These are phyloP conservation scores for Odontarrhena argentea DNA, from an alignment of 345 rosid genomes.

Conservation along the genomic window DNA sequence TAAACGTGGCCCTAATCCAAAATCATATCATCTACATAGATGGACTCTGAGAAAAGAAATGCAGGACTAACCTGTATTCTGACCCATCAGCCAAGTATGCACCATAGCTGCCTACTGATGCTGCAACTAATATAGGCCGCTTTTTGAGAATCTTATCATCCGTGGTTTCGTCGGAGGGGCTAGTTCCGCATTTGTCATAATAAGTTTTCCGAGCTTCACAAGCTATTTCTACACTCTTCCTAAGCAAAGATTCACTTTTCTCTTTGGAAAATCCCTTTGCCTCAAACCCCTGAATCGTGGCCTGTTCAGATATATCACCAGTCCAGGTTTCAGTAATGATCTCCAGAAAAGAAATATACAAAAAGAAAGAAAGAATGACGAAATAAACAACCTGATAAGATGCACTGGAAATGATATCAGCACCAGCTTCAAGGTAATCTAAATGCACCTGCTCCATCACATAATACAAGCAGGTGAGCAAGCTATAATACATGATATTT, in stretches of 20 bases:
- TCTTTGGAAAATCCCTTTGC: slow-evolving; percentile 65
- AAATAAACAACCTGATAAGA: slow-evolving; percentile 64
- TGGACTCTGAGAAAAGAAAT: background rate
- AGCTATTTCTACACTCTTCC: slow-evolving; percentile 70
- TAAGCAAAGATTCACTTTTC: slow-evolving; percentile 62
- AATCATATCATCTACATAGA: slow-evolving; percentile 3
- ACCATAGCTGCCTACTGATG: slow-evolving; percentile 87
- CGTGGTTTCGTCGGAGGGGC: slow-evolving; percentile 28
- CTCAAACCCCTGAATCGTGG: slow-evolving; percentile 79
- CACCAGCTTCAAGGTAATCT: slow-evolving; percentile 86
- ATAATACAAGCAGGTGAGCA: slow-evolving; percentile 25
- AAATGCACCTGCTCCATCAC: slow-evolving; percentile 64
- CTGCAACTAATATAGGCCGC: slow-evolving; percentile 69
- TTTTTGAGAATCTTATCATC: slow-evolving; percentile 48
- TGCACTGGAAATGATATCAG: slow-evolving; percentile 71
- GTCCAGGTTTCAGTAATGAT: slow-evolving; percentile 15
- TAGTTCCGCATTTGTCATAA: slow-evolving; percentile 48
- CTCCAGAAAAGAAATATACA: background rate
- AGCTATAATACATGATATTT: slow-evolving; percentile 14
- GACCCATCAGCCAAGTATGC: slow-evolving; percentile 92
- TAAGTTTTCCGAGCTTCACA: slow-evolving; percentile 63
- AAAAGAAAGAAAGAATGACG: background rate
- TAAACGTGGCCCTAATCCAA: background rate
- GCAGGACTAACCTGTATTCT: slow-evolving; percentile 63
- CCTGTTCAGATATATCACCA: slow-evolving; percentile 45